phyloP scores from a whole-genome alignment of 129 eudicot species.

The Centrapalus pauciflorus region DNA sequence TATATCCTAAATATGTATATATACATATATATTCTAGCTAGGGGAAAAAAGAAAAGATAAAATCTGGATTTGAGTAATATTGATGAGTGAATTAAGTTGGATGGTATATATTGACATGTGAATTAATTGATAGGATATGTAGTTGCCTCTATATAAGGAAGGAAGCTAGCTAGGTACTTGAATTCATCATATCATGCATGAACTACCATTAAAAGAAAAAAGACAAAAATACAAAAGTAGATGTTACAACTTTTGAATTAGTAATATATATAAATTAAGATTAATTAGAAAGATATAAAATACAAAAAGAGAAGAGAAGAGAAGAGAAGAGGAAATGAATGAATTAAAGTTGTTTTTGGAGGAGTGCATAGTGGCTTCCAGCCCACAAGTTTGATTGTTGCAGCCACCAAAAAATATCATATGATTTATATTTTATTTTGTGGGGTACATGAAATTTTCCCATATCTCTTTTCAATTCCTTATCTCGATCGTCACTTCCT shows the following conservation, averaged over 20 bases:
- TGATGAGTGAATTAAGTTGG: not conserved
- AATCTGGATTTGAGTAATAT: not conserved
- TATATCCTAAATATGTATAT: no score
- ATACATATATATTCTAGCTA: no score
- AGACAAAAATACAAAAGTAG: not conserved
- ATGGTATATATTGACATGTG: not conserved
- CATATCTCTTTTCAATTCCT: slow-evolving; percentile 13
- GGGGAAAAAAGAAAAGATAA: no score
- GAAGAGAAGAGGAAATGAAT: no score
- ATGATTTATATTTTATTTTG: no score
- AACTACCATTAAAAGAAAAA: slow-evolving; percentile 1
- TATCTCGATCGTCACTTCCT: slow-evolving; percentile 14
- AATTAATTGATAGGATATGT: no score
- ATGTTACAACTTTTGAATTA: slow-evolving; percentile 15
- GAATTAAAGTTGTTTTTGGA: slow-evolving; percentile 27
- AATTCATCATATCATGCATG: slow-evolving; percentile 20
- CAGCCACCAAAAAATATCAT: slow-evolving; percentile 15
- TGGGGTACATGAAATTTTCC: slow-evolving; percentile 17
- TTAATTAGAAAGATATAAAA: not conserved
- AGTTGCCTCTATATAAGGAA: not conserved
- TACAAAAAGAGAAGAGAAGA: not conserved
- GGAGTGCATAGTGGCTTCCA: slow-evolving; percentile 76
- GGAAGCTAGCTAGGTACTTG: no score
- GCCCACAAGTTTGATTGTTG: slow-evolving; percentile 34
- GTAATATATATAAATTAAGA: slow-evolving; percentile 1